Evolutionary conservation across 257 asterid genomes (phyloP), one percentile per base, ranked within the genome.

Genomic region (Buddleja alternifolia): DNA sequence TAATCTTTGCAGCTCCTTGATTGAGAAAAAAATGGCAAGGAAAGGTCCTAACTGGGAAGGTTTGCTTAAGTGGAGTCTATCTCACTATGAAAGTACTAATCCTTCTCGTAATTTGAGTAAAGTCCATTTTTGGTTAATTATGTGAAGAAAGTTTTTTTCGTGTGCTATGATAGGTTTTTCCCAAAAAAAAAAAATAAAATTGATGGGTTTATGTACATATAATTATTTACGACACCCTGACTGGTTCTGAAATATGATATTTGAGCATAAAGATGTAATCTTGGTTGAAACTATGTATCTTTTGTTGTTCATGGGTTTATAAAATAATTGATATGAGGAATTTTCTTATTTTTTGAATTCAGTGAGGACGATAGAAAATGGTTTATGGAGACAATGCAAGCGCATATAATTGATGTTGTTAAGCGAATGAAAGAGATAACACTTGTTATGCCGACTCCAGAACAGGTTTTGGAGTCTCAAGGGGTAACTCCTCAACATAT

Each of bases 381-480:
- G 99, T 93, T 93, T 67, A 84, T 82, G 96, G 99, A 93, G 69
- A 97, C 99, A 63, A 87, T 90, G 95, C 96, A 93, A 82, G 78
- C 92, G 10, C 97, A 90, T 69, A 88, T 96, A 3, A 80, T 93
- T 17, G 99, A 93, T 70, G 93, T 90, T 4, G 16, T 85, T n/a
- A 85, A 80, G 73, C 76, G 99, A 57, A 88, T 90, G 97, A 90
- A 90, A 66, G 97, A 84, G 90, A 93, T 93, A 42, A 86, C 95
- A 11, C 78, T 85, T 59, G 96, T 93, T 60, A 85, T 93, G 98
- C 88, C 82, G 67, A 84, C 96, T 14, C 95, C 98, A 0, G 88
- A 90, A 59, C 79, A 82, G 62, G 97, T 86, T 10, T 80, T 88
- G 75, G 95, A 83, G 76, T 81, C 97, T 55, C 98, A 90, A 9